These are phyloP conservation scores for Colletotrichum eleusines DNA, from an alignment of 2,329 filamentous ascomycete species.

Conservation along the genomic window DNA sequence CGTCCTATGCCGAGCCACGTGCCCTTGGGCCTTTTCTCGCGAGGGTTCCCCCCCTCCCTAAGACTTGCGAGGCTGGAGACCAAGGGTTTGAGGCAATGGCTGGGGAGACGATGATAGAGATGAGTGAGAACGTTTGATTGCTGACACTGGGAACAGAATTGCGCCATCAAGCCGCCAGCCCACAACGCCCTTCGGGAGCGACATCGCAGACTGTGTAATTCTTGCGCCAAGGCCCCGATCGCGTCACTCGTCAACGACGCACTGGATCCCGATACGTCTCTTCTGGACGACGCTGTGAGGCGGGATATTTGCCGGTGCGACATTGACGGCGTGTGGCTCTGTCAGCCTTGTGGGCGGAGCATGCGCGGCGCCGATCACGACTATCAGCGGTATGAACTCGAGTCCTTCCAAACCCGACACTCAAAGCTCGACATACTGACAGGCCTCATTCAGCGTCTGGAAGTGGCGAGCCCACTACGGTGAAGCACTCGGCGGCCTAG, in stretches of 20 bases:
- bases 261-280: conserved; percentile 58
- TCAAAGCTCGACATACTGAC: conserved; percentile 23
- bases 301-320: conserved; percentile 66
- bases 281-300: conserved; percentile 69
- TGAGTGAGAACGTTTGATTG: conserved; percentile 20
- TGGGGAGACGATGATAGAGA: conserved; percentile 17
- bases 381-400: conserved; percentile 65
- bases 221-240: conserved; percentile 80
- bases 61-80: conserved; percentile 13
- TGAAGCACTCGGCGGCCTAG: conserved; percentile 82
- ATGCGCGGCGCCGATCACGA: conserved; percentile 71
- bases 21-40: conserved; percentile 12
- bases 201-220: conserved; percentile 83
- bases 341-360: conserved; percentile 82
- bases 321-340: conserved; percentile 80
- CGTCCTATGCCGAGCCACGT: conserved; percentile 33
- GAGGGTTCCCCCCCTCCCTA: neutral
- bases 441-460: conserved; percentile 72
- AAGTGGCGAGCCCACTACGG: conserved; percentile 90
- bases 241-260: conserved; percentile 62
- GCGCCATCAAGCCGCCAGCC: conserved; percentile 84
- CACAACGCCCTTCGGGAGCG: conserved; percentile 75
- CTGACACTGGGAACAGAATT: conserved; percentile 73
- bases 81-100: conserved; percentile 23
- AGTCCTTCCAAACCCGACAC: conserved; percentile 3